Percentiles rank a stretch among this genome's conserved stretches.
Conservation (phyloP, 106 monocot genomes). For the Dioscorea zingiberensis region DNA sequence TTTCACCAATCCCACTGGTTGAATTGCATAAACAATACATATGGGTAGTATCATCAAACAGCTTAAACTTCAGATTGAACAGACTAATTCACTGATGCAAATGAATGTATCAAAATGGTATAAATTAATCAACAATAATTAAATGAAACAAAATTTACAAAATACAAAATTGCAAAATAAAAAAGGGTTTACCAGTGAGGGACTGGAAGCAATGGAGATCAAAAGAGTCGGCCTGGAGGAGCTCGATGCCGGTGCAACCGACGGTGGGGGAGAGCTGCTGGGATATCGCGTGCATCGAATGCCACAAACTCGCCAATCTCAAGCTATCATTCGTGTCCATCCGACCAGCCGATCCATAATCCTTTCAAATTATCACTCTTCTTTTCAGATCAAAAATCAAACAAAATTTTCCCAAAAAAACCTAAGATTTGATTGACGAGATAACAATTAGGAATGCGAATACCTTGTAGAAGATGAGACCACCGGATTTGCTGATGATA, state of each 20-base stretch:
- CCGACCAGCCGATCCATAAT: constrained; percentile 82
- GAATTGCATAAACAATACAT: no score
- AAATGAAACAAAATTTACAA: no score
- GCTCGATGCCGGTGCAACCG: constrained; percentile 83
- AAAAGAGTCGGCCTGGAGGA: constrained; percentile 84
- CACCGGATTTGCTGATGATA: constrained; percentile 99
- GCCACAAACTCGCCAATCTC: constrained; percentile 90
- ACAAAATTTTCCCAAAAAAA: background rate
- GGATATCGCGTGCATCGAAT: constrained; percentile 98
- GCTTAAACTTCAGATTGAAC: no score
- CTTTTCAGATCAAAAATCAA: constrained; percentile 1
- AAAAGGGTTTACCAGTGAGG: constrained; percentile 59
- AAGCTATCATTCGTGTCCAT: constrained; percentile 98
- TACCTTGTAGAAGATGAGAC: constrained; percentile 96
- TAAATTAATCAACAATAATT: no score
- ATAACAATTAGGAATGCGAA: no score
- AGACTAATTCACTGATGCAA: no score
- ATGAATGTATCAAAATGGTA: no score
- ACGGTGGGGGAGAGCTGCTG: constrained; percentile 85
- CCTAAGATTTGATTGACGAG: no score
- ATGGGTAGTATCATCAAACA: no score
- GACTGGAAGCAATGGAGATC: constrained; percentile 98
- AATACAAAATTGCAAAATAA: background rate
- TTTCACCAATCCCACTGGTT: no score
- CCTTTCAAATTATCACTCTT: constrained; percentile 26